Evolutionary conservation across 1,139 yeast genomes (phyloP).

Genomic region (Tardiomyces digboiensis): DNA sequence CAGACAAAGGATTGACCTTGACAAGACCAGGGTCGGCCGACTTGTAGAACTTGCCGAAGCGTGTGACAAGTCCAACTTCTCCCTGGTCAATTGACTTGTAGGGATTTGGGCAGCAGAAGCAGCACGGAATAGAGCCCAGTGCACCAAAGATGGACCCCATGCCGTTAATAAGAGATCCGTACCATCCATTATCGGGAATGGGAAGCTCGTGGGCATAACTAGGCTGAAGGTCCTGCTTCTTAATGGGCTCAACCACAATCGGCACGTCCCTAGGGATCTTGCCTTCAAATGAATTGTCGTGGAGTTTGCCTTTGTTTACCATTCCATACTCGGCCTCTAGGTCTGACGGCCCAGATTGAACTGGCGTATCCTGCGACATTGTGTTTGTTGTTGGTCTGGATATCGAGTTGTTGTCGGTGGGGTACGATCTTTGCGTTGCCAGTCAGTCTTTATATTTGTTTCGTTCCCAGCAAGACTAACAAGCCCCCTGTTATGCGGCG

Average conservation of each 20-base stretch:
- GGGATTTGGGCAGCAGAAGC: conserved; percentile 49
- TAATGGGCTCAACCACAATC: conserved; percentile 23
- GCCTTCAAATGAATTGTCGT: background rate
- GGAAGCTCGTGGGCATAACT: conserved; percentile 29
- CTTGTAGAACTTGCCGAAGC: conserved; percentile 59
- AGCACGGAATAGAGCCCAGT: conserved; percentile 50
- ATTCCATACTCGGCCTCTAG: background rate
- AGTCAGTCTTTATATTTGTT: no score
- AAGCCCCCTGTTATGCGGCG: no score
- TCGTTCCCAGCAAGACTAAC: no score
- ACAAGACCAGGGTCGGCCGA: conserved; percentile 65
- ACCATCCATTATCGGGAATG: conserved; percentile 27
- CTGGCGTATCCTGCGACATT: no score
- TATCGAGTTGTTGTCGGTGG: no score
- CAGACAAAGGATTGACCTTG: conserved; percentile 57
- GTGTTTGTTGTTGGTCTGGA: no score
- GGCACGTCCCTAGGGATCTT: conserved; percentile 12
- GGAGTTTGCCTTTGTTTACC: background rate
- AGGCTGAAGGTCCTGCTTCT: conserved; percentile 27
- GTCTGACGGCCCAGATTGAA: no score
- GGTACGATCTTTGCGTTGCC: no score
- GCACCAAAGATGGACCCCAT: conserved; percentile 44
- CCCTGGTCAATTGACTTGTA: conserved; percentile 58
- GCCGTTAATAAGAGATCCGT: conserved; percentile 33
- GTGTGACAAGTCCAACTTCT: conserved; percentile 58